A percentile compares a stretch with the other conserved stretches of the same genome.
Evolutionary conservation across 2,329 filamentous ascomycete species (phyloP).

Genomic region (Tolypocladium cylindrosporum): DNA sequence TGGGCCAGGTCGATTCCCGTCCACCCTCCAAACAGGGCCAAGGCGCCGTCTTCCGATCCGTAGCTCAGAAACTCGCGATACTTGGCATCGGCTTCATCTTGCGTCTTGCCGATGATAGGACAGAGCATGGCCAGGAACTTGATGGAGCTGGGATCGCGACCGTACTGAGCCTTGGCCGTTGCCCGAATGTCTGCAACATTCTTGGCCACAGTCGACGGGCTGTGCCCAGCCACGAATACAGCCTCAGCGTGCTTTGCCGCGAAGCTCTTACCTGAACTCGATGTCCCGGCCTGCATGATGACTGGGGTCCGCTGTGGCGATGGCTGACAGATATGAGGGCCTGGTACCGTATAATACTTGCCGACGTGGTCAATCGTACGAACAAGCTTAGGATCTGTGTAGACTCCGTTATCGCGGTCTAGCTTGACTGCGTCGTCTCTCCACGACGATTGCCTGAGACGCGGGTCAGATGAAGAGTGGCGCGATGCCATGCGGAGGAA

Average conservation of each 20-base stretch:
- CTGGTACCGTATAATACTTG: slow-evolving; percentile 48
- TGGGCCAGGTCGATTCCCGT: slow-evolving; percentile 53
- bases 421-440: slow-evolving; percentile 49
- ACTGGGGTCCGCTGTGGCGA: slow-evolving; percentile 54
- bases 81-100: slow-evolving; percentile 42
- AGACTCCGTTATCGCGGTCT: slow-evolving; percentile 42
- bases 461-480: not conserved
- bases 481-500: not conserved
- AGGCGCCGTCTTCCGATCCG: slow-evolving; percentile 49
- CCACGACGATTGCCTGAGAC: slow-evolving; percentile 38
- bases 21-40: slow-evolving; percentile 58
- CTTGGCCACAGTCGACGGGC: slow-evolving; percentile 41
- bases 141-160: slow-evolving; percentile 42
- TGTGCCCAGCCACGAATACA: slow-evolving; percentile 52
- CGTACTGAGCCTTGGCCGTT: slow-evolving; percentile 34
- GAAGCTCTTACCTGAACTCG: slow-evolving; percentile 48
- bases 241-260: slow-evolving; percentile 55
- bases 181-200: slow-evolving; percentile 47
- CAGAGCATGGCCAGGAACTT: slow-evolving; percentile 52
- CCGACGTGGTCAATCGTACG: slow-evolving; percentile 53
- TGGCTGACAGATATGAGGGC: slow-evolving; percentile 51
- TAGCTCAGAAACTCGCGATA: slow-evolving; percentile 44
- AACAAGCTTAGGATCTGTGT: slow-evolving; percentile 32
- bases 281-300: slow-evolving; percentile 55
- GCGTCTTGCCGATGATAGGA: slow-evolving; percentile 48